Evolutionary conservation across 2,329 filamentous ascomycete species (phyloP).

Genomic region (Ophiostoma tasmaniense): DNA sequence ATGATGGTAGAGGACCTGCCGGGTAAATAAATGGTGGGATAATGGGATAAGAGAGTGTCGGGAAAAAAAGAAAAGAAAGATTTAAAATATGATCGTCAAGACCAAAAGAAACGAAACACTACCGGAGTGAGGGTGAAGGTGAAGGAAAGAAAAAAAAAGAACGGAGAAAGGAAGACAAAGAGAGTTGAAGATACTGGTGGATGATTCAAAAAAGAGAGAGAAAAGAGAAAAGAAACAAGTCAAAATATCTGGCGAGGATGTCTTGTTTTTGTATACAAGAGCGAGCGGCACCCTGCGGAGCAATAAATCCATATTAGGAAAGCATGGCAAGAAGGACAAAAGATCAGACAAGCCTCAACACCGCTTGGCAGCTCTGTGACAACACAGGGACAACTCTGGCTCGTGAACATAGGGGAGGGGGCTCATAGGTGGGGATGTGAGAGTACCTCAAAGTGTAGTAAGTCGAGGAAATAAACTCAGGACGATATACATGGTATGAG

Average conservation of each 20-base stretch:
- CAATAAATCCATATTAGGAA: neutral
- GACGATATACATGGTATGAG: neutral
- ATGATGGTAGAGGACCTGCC: neutral
- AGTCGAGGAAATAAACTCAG: neutral
- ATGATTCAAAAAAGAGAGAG: neutral
- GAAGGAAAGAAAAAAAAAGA: neutral
- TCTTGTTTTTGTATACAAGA: neutral
- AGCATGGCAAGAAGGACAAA: neutral
- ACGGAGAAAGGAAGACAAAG: neutral
- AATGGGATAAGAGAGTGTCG: neutral
- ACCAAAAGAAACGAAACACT: constrained; percentile 8
- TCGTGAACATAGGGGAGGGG: neutral
- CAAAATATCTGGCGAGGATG: neutral
- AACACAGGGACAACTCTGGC: neutral
- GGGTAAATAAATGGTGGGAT: neutral
- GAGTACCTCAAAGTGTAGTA: neutral
- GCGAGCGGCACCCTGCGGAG: neutral
- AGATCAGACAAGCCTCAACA: constrained; percentile 2
- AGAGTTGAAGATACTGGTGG: neutral
- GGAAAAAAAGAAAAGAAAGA: neutral
- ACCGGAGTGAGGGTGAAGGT: constrained; percentile 5
- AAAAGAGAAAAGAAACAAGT: neutral
- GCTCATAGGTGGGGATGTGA: neutral
- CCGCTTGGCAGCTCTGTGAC: constrained; percentile 1
- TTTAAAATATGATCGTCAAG: constrained; percentile 8